A percentile compares a stretch with the other conserved stretches of the same genome.
Conservation (phyloP, 768 basidiomycete species). For the Rhizopogon sp. region DNA sequence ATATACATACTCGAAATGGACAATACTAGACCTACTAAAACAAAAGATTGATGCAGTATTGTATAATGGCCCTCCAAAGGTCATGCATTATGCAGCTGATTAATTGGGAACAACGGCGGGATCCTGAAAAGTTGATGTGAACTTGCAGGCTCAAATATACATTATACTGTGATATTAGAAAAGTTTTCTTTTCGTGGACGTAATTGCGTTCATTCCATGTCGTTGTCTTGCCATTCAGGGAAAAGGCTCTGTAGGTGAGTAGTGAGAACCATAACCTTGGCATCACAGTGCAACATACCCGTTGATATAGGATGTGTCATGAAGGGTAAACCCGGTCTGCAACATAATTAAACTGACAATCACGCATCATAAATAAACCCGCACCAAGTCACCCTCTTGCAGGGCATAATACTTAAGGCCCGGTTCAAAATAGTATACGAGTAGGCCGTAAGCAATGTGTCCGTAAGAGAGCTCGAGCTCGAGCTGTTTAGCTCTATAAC, state of each 20-base stretch:
- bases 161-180: neutral
- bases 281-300: neutral
- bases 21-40: too few species aligned
- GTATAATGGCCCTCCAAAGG: too few species aligned
- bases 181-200: neutral
- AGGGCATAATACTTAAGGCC: neutral
- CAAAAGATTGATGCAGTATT: too few species aligned
- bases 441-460: constrained; percentile 12
- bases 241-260: neutral
- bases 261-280: neutral
- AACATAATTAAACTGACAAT: neutral
- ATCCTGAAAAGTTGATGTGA: too few species aligned
- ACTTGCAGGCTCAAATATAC: neutral
- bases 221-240: neutral
- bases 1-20: too few species aligned
- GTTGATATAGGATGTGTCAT: too few species aligned
- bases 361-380: neutral
- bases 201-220: constrained; percentile 10
- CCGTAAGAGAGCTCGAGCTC: constrained; percentile 11
- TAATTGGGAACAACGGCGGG: too few species aligned
- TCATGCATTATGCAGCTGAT: too few species aligned
- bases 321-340: neutral
- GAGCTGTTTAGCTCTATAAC: constrained; percentile 9
- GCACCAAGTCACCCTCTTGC: neutral
- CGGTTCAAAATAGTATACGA: constrained; percentile 8